These are phyloP conservation scores for Chloropicon primus DNA, from an alignment of 139 green algal species.

Conservation along the genomic window DNA sequence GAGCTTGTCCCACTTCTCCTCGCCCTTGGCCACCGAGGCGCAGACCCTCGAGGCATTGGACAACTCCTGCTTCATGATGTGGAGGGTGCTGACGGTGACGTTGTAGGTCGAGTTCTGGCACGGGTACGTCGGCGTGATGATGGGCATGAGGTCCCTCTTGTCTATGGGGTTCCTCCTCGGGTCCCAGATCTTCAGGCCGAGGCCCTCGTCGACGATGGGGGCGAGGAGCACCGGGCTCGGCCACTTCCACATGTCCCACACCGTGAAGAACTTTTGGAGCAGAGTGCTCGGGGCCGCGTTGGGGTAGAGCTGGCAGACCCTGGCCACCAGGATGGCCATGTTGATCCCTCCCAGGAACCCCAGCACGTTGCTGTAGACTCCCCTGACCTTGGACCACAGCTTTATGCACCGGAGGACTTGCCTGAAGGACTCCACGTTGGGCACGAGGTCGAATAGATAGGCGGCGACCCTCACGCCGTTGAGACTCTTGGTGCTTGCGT, in stretches of 20 bases:
- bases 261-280: slow-evolving; percentile 62
- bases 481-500: slow-evolving; percentile 61
- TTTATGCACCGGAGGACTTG: slow-evolving; percentile 65
- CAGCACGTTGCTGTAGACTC: slow-evolving; percentile 53
- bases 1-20: slow-evolving; percentile 39
- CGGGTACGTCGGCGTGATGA: slow-evolving; percentile 95
- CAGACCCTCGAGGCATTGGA: slow-evolving; percentile 35
- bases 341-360: slow-evolving; percentile 95
- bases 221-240: slow-evolving; percentile 65
- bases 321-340: slow-evolving; percentile 85
- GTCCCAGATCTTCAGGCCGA: slow-evolving; percentile 65
- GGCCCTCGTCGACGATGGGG: slow-evolving; percentile 46
- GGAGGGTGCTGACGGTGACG: slow-evolving; percentile 65
- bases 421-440: slow-evolving; percentile 43
- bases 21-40: neutral
- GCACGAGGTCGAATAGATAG: slow-evolving; percentile 59
- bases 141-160: slow-evolving; percentile 73
- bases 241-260: slow-evolving; percentile 64
- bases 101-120: slow-evolving; percentile 91
- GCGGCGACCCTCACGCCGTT: slow-evolving; percentile 81
- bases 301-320: slow-evolving; percentile 85
- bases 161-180: slow-evolving; percentile 56
- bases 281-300: slow-evolving; percentile 42
- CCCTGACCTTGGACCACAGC: slow-evolving; percentile 70
- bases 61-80: slow-evolving; percentile 60